Conservation (phyloP, 129 eudicot species). For the Daucus carota region DNA sequence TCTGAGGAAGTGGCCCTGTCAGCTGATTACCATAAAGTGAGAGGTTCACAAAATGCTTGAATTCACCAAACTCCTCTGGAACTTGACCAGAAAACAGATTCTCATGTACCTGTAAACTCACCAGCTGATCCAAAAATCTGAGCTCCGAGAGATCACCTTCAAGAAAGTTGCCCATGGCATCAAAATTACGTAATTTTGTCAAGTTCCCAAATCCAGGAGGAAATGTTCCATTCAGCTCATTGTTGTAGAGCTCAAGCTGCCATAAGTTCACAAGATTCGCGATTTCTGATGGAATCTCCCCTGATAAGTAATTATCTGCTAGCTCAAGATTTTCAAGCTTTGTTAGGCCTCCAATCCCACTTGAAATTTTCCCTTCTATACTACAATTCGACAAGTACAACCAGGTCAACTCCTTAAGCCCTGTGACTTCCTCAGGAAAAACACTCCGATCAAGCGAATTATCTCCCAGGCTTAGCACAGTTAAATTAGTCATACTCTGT, state of each 20-base stretch:
- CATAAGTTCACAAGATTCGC: slow-evolving; percentile 41
- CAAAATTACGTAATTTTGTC: slow-evolving; percentile 27
- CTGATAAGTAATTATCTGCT: slow-evolving; percentile 40
- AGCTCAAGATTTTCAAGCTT: slow-evolving; percentile 55
- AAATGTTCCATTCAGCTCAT: slow-evolving; percentile 28
- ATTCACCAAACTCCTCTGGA: slow-evolving; percentile 43
- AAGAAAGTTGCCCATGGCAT: slow-evolving; percentile 30
- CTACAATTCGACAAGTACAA: slow-evolving; percentile 73
- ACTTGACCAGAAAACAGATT: slow-evolving; percentile 40
- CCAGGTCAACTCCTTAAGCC: slow-evolving; percentile 48
- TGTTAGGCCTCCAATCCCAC: slow-evolving; percentile 53
- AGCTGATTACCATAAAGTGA: slow-evolving; percentile 33
- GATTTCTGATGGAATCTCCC: slow-evolving; percentile 59
- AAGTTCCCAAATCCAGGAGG: slow-evolving; percentile 37
- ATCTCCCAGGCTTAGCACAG: slow-evolving; percentile 66
- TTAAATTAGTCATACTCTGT: slow-evolving; percentile 34
- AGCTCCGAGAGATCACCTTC: slow-evolving; percentile 30
- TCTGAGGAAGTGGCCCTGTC: slow-evolving; percentile 32
- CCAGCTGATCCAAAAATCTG: slow-evolving; percentile 24
- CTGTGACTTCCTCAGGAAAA: slow-evolving; percentile 43
- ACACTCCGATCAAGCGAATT: slow-evolving; percentile 48
- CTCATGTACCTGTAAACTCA: slow-evolving; percentile 29
- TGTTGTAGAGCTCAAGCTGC: slow-evolving; percentile 46
- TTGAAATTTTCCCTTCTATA: slow-evolving; percentile 62
- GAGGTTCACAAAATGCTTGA: slow-evolving; percentile 28